A percentile compares a stretch with the other conserved stretches of the same genome.
phyloP scores from a whole-genome alignment of 2,329 filamentous ascomycete species.

The Aureobasidium leucospermi region DNA sequence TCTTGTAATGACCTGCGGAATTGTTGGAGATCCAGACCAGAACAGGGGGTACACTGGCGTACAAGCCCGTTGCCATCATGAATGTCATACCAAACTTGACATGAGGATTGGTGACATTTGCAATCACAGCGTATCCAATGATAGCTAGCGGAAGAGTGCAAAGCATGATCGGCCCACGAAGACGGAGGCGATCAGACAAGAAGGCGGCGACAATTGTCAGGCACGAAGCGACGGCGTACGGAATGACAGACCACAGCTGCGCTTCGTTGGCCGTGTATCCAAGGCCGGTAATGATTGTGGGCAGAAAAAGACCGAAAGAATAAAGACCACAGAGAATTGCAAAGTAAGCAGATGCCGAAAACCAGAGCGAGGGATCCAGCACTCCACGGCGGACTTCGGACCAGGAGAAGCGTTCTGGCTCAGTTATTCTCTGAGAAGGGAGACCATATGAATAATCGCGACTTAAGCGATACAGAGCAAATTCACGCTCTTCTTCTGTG shows the following conservation, averaged over 20 bases:
- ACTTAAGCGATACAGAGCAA: conserved; percentile 26
- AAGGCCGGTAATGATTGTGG: conserved; percentile 54
- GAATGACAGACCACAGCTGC: conserved; percentile 52
- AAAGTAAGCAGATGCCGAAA: conserved; percentile 50
- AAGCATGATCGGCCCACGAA: conserved; percentile 57
- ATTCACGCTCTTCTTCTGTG: conserved; percentile 41
- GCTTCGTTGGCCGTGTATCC: conserved; percentile 49
- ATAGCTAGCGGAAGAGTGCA: conserved; percentile 57
- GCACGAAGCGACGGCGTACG: conserved; percentile 53
- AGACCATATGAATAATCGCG: conserved; percentile 30
- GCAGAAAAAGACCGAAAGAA: conserved; percentile 35
- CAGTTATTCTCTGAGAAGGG: conserved; percentile 48
- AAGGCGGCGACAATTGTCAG: conserved; percentile 48
- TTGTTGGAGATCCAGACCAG: conserved; percentile 63
- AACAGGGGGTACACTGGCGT: conserved; percentile 55
- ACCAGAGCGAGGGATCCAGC: conserved; percentile 39
- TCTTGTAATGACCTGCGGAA: conserved; percentile 61
- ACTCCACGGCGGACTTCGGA: conserved; percentile 53
- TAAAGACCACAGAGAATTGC: conserved; percentile 53
- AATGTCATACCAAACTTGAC: conserved; percentile 61
- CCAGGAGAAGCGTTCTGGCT: conserved; percentile 50
- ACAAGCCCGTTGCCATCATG: conserved; percentile 59
- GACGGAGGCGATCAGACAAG: conserved; percentile 52
- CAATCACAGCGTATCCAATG: conserved; percentile 57
- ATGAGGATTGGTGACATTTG: conserved; percentile 44